Evolutionary conservation across 345 rosid species (phyloP), one percentile per base, ranked within the genome.

Genomic region (Eucalyptus rudis): DNA sequence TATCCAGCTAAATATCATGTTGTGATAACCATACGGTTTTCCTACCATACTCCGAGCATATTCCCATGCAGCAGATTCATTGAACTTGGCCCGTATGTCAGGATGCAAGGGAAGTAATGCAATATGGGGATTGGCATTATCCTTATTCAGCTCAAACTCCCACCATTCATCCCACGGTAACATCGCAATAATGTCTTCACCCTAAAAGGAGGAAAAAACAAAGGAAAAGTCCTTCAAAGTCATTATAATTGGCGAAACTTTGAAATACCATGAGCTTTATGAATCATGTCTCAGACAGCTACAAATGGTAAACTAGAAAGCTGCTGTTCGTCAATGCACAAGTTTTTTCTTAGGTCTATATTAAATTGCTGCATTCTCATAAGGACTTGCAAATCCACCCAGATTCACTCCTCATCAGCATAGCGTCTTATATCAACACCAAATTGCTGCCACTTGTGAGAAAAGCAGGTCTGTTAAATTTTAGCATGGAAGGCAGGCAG

Each of bases 141-240:
- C 99, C 91, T 93, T 95, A 80, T 93, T 97, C 89, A 93, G 95
- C 93, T 98, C 99, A 90, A 96, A 97, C 50, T 98, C 97, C 99
- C 99, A 98, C 99, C 99, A 97, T 92, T 98, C 98, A 36, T 98
- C 99, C 99, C 99, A 98, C 36, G 99, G 96, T 86, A 97, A 43
- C 87, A 97, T 40, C 8, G 99, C 97, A 88, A 97, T 91, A 62
- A 97, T 89, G 92, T 97, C 98, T 93, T 96, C 96, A 87, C 99
- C 99, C 99, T 98, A 89, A 86, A 88, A 89, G n/a, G 56, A 81
- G 40, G 59, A 64, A 7, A 71, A 88, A 40, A 24, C 25, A 19
- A 36, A 59, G 44, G 87, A 76, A 76, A 40, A 40, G 47, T 25
- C 24, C 47, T 20, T 40, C 47, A 40, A n/a, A 76, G 47, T 76